phyloP scores from a whole-genome alignment of 805 yeast species.

The Myxozyma geophila region DNA sequence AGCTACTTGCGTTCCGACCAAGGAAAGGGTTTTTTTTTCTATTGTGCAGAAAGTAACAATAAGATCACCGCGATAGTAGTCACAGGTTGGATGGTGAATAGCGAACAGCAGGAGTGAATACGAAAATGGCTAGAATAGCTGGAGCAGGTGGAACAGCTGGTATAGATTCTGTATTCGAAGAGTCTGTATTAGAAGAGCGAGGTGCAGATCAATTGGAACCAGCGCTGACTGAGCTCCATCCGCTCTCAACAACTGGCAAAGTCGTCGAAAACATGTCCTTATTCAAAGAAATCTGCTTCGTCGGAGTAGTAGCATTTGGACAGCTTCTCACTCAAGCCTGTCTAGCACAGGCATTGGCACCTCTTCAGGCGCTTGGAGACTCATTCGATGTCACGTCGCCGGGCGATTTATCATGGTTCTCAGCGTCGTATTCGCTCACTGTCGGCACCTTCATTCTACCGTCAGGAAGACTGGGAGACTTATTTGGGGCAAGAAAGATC shows the following conservation, averaged over 20 bases:
- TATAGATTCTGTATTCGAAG: no score
- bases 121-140: background rate
- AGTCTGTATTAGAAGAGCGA: no score
- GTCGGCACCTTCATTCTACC: conserved; percentile 73
- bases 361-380: conserved; percentile 43
- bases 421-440: conserved; percentile 71
- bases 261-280: conserved; percentile 7
- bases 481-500: conserved; percentile 64
- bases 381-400: conserved; percentile 42
- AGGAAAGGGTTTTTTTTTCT: no score
- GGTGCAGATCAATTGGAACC: background rate
- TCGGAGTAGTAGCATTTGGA: conserved; percentile 40
- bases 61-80: no score
- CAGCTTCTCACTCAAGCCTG: conserved; percentile 51
- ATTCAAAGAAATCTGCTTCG: conserved; percentile 39
- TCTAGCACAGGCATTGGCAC: conserved; percentile 44
- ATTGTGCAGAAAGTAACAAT: no score
- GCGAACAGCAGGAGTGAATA: no score
- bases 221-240: background rate
- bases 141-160: background rate
- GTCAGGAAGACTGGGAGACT: conserved; percentile 73
- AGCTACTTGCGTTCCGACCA: no score
- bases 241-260: background rate
- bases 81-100: no score
- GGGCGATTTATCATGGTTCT: conserved; percentile 60